A percentile compares a stretch with the other conserved stretches of the same genome.
These are phyloP conservation scores for Dovyalis caffra DNA, from an alignment of 345 rosid species.

Conservation along the genomic window DNA sequence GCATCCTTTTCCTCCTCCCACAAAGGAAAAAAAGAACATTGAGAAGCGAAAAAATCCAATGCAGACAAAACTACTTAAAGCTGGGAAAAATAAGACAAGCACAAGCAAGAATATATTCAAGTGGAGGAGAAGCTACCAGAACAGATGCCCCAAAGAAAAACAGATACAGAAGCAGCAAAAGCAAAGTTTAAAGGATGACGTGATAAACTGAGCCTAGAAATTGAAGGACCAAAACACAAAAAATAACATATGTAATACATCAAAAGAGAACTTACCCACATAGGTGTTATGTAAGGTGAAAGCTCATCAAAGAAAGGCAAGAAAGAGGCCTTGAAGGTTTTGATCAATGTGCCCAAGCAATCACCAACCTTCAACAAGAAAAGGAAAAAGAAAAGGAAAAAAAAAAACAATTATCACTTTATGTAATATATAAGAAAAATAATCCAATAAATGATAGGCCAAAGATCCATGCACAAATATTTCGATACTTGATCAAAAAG, in stretches of 20 bases:
- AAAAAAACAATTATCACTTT: neutral
- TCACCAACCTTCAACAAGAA: conserved; percentile 75
- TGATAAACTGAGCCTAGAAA: conserved; percentile 39
- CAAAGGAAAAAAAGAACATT: neutral
- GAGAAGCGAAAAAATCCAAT: neutral
- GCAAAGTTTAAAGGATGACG: neutral
- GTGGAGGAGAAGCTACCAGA: neutral
- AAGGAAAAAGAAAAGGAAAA: neutral
- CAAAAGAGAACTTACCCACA: conserved; percentile 77
- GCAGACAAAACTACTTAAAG: neutral
- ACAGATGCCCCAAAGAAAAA: neutral
- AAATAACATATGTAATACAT: neutral
- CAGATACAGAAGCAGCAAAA: neutral
- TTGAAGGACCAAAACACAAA: neutral
- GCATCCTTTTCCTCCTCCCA: conserved; percentile 1
- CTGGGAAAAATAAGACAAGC: neutral
- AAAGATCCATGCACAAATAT: neutral
- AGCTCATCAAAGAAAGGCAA: conserved; percentile 91
- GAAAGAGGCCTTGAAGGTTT: conserved; percentile 87
- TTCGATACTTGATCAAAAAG: conserved; percentile 77
- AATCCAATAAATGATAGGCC: neutral
- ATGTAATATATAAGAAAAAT: neutral
- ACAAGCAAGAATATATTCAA: neutral
- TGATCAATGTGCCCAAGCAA: conserved; percentile 91
- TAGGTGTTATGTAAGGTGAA: conserved; percentile 88